Evolutionary conservation across 1,284 basidiomycete species (phyloP).

Genomic region (Peniophora sp.): DNA sequence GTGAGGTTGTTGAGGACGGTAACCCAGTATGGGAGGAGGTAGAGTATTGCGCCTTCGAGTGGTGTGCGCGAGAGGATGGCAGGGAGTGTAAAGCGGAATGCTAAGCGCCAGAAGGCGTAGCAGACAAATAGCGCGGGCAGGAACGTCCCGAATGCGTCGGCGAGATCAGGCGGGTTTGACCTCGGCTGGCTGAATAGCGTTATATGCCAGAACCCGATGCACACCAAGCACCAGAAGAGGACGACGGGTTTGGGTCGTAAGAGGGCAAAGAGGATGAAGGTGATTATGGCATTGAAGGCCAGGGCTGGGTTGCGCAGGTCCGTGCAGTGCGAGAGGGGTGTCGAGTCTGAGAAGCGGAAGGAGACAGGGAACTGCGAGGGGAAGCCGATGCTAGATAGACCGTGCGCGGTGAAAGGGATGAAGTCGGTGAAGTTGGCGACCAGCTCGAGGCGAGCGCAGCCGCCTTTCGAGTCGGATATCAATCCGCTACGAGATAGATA

Average conservation of each 20-base stretch:
- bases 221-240: slow-evolving; percentile 71
- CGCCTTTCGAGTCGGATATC: slow-evolving; percentile 58
- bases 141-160: slow-evolving; percentile 68
- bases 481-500: slow-evolving; percentile 49
- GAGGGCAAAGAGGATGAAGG: slow-evolving; percentile 60
- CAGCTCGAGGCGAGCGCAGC: slow-evolving; percentile 68
- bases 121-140: slow-evolving; percentile 73
- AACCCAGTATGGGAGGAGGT: slow-evolving; percentile 77
- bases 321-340: slow-evolving; percentile 48
- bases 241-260: slow-evolving; percentile 68
- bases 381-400: slow-evolving; percentile 67
- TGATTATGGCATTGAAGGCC: slow-evolving; percentile 64
- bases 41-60: slow-evolving; percentile 69
- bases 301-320: slow-evolving; percentile 67
- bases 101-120: slow-evolving; percentile 75
- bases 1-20: slow-evolving; percentile 64
- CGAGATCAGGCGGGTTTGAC: slow-evolving; percentile 58
- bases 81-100: slow-evolving; percentile 70
- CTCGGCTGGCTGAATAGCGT: slow-evolving; percentile 74
- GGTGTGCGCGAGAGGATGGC: slow-evolving; percentile 54
- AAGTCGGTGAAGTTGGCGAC: slow-evolving; percentile 69
- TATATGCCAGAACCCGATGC: slow-evolving; percentile 86
- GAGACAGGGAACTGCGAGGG: slow-evolving; percentile 66
- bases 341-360: slow-evolving; percentile 36
- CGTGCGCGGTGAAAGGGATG: slow-evolving; percentile 49